Base-by-base conservation (phyloP, 306 rosid species). In the Prunus mira region DNA sequence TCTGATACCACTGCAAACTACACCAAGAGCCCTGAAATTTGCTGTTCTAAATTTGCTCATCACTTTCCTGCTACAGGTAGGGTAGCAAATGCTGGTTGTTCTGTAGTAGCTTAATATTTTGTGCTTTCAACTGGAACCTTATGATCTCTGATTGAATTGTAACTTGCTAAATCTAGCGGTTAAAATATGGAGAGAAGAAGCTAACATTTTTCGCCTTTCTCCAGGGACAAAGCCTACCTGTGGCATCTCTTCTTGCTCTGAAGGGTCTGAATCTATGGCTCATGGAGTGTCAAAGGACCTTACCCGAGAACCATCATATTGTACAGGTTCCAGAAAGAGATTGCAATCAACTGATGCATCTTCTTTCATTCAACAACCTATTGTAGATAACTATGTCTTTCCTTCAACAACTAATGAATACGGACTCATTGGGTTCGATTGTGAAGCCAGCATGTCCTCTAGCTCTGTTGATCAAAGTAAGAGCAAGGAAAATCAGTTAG, bases 391-490 rank as follows among this genome's bases (percentile, higher is more conserved):
- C 22, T 81, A 78, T 19, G 64, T 50, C 14, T 51, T 65, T 28
- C 52, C 63, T 69, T 65, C 86, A 50, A 34, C 15, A 49, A 61
- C 61, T 69, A 74, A 67, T 11, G 66, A 76, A 76, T 62, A 57
- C 24, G 63, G n/a, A 24, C 17, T 50, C 24, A 72, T 49, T 14
- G 66, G 14, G 70, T 52, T 82, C 61, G 52, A 28, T 74, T 12
- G 76, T 58, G 79, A 72, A 71, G 75, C 46, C 67, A 70, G 45
- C 34, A 17, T 58, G 72, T 67, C 75, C 27, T 46, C 63, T 51
- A 69, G 63, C n/a, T 20, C 43, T 60, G 57, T 24, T n/a, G 72
- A 50, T 55, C 30, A 82, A 14, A 66, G 61, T 54, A 66, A 45
- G 63, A 60, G 34, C 80, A 71, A 52, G 80, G 75, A 57, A 68